Evolutionary conservation across 169 alveolate species (phyloP), one percentile per base, ranked within the genome.

Genomic region (Miamiensis avidus): DNA sequence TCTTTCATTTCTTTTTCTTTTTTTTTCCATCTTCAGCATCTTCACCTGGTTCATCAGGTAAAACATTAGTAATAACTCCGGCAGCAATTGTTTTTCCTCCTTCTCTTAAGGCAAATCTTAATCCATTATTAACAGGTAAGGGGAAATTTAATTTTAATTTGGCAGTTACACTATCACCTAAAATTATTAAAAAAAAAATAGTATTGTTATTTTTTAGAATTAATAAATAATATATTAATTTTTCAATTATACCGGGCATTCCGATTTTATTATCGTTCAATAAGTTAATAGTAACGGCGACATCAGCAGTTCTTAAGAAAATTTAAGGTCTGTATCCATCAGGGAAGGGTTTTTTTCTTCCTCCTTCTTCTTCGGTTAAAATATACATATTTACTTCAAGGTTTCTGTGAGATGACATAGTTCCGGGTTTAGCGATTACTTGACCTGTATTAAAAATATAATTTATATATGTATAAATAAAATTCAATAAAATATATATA

Each of bases 61-160:
- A 32, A 73, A 81, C 73, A 74, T 97, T 92, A 34, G 99, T 90
- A 15, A 97, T 95, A 76, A 97, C 89, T 25, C 99, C 99, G 0
- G 99, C 96, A 26, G 99, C 99, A 27, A 97, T 98, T 4, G 99
- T 98, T 88, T 89, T 95, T 6, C 99, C 99, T 25, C 99, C 99
- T 84, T 98, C 99, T 69, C 99, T 87, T n/a, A 98, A 88, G 1
- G 99, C 99, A 81, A 98, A 98, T 75, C 99, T 97, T 64, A 94
- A 89, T 16, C 98, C 95, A 65, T 76, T 29, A 64, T 33, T 49
- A 65, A 86, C 83, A n/a, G 90, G 90, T 28, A 86, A 76, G 33
- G 82, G 82, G 75, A 81, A 86, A 4, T 83, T 65, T 65, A 86
- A 76, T 73, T 86, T 81, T 72, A 86, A 76, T 69, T 92, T 75